Evolutionary conservation across 257 asterid species (phyloP).

Genomic region (Nicotiana sylvestris): DNA sequence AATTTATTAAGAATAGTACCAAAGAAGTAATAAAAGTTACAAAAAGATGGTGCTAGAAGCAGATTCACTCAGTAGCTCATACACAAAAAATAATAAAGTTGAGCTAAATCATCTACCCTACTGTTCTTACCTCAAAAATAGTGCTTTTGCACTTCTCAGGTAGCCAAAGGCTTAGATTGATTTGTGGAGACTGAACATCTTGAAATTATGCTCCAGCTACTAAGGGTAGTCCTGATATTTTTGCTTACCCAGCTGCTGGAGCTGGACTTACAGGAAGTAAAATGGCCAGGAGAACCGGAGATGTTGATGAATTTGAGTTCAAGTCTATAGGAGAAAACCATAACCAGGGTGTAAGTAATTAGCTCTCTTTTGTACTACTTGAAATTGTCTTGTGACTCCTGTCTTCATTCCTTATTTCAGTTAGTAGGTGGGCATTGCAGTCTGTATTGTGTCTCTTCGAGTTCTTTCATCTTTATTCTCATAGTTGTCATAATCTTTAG

Average conservation of each 20-base stretch:
- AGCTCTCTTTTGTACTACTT: background rate
- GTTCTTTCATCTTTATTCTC: constrained; percentile 4
- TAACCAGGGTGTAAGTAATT: constrained; percentile 82
- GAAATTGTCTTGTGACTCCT: background rate
- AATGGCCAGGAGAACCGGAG: constrained; percentile 94
- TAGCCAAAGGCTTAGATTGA: background rate
- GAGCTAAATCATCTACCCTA: background rate
- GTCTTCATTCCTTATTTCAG: constrained; percentile 16
- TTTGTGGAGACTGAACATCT: constrained; percentile 1
- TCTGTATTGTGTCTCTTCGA: background rate
- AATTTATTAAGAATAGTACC: background rate
- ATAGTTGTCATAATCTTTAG: background rate
- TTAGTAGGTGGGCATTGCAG: constrained; percentile 2
- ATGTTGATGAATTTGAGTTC: constrained; percentile 92
- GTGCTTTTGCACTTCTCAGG: constrained; percentile 5
- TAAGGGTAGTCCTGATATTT: constrained; percentile 9
- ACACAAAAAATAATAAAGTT: background rate
- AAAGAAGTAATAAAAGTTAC: background rate
- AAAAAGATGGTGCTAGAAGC: background rate
- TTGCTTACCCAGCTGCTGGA: constrained; percentile 74
- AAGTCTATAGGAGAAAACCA: constrained; percentile 79
- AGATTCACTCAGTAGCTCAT: background rate
- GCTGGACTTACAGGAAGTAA: constrained; percentile 96
- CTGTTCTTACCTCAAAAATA: background rate
- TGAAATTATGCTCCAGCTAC: background rate